Conservation (phyloP, 2,329 filamentous ascomycete species). For the Fusarium temperatum region DNA sequence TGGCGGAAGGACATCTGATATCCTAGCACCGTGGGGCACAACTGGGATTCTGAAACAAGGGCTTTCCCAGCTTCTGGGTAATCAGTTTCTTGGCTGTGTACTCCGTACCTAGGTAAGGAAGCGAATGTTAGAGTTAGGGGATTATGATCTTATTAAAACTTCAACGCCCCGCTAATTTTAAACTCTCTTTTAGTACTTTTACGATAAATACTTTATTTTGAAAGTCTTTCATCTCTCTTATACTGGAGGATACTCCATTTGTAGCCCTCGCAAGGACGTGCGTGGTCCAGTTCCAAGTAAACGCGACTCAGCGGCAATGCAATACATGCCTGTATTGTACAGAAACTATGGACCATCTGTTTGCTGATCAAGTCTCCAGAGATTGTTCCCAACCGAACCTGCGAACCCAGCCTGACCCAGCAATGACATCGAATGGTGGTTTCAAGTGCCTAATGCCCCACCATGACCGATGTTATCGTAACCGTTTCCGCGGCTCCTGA, state of each 20-base stretch:
- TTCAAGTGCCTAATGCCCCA: conserved; percentile 39
- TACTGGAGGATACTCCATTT: neutral
- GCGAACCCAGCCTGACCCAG: neutral
- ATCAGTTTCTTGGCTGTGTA: neutral
- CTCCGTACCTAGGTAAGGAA: neutral
- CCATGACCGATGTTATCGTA: conserved; percentile 31
- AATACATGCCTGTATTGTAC: neutral
- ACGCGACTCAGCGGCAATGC: neutral
- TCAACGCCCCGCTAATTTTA: neutral
- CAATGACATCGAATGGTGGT: conserved; percentile 35
- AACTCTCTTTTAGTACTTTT: neutral
- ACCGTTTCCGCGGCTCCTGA: conserved; percentile 13
- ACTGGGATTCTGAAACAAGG: conserved; percentile 31
- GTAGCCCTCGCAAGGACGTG: neutral
- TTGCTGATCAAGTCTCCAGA: conserved; percentile 14
- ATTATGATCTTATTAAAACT: neutral
- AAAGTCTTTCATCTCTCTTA: neutral
- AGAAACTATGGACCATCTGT: conserved; percentile 1
- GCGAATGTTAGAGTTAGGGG: neutral
- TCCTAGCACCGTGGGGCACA: conserved; percentile 15
- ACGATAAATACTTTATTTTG: neutral
- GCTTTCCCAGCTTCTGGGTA: conserved; percentile 18
- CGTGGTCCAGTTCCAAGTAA: neutral
- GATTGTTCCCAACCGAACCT: conserved; percentile 2
- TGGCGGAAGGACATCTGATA: conserved; percentile 30